Base-by-base conservation (phyloP, 352 stramenopile species). In the Phytophthora quininea region DNA sequence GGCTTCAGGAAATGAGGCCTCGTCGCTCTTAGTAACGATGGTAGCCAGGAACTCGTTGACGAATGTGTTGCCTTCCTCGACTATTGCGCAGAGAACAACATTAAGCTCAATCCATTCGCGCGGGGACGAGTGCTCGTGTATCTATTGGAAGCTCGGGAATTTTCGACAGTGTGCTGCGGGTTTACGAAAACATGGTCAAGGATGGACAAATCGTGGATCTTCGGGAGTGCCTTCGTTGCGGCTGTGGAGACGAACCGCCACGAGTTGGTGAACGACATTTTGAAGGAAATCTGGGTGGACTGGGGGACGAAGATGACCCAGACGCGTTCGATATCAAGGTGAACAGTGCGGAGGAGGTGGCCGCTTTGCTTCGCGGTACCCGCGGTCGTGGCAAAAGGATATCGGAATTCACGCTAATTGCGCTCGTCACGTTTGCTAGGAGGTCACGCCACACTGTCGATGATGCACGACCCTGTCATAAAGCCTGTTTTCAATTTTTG, bases 31-130 rank as follows among this genome's bases (percentile, higher is more conserved):
- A 7, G 3, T 19, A 24, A 12, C 54, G 24, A 27, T 69, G n/a
- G 32, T 38, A 9, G 56, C 47, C 62, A 69, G 38, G 54, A 58
- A 51, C 57, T 65, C 3, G 62, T 71, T 5, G 50, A 54, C 33
- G 75, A 89, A 33, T 83, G 76, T 55, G 66, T 90, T 12, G 76
- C 87, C 14, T 60, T 86, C 56, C 45, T 91, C 47, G 68, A 68
- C 27, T 85, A 75, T 37, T 70, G 76, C 24, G 77, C 80, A 37
- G 64, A 85, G 24, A 68, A 84, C 35, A 64, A 76, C n/a, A 57
- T 89, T 35, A 77, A 70, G 14, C 77, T 81, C 27, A 81, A 78
- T 54, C 85, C 86, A 54, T 73, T 82, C 14, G 38, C 61, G 10
- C 35, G 46, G 2, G 1, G 50, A 12, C 32, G 9, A 11, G 30